Conservation (phyloP, 768 basidiomycete genomes). For the Chiua virens region DNA sequence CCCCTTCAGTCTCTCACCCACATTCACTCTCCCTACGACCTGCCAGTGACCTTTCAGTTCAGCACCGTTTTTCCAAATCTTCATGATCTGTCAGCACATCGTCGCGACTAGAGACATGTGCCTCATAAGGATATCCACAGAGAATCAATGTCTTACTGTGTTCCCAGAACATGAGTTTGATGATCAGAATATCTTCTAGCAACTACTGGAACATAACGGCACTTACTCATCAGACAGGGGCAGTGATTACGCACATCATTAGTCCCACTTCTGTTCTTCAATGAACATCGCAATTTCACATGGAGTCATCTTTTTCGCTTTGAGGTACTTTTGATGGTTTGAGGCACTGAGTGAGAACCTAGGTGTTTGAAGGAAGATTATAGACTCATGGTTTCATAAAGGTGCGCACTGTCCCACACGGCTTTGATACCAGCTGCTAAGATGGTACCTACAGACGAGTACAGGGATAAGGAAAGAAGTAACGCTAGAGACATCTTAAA, state of each 20-base stretch:
- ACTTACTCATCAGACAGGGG: not conserved
- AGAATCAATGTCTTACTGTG: constrained; percentile 47
- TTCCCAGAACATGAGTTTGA: constrained; percentile 87
- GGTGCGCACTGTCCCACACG: constrained; percentile 60
- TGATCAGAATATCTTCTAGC: constrained; percentile 76
- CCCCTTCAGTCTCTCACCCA: not conserved
- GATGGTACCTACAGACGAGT: constrained; percentile 67
- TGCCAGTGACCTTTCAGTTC: constrained; percentile 17
- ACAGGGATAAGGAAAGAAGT: constrained; percentile 60
- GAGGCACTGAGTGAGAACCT: not conserved
- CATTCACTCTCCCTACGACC: not conserved
- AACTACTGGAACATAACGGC: constrained; percentile 45
- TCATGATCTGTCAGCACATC: not conserved
- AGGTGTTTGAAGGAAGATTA: not conserved
- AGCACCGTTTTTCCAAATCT: constrained; percentile 65
- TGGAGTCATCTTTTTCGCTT: constrained; percentile 77
- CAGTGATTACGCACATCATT: constrained; percentile 51
- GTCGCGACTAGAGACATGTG: too few species aligned
- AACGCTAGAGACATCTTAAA: constrained; percentile 39
- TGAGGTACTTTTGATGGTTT: constrained; percentile 63
- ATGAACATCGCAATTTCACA: constrained; percentile 73
- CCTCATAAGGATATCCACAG: too few species aligned
- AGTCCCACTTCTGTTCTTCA: constrained; percentile 90
- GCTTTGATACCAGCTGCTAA: constrained; percentile 66
- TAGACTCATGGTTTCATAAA: constrained; percentile 63